These are phyloP conservation scores for Meripilus lineatus DNA, from an alignment of 1,284 basidiomycete species.

Conservation along the genomic window DNA sequence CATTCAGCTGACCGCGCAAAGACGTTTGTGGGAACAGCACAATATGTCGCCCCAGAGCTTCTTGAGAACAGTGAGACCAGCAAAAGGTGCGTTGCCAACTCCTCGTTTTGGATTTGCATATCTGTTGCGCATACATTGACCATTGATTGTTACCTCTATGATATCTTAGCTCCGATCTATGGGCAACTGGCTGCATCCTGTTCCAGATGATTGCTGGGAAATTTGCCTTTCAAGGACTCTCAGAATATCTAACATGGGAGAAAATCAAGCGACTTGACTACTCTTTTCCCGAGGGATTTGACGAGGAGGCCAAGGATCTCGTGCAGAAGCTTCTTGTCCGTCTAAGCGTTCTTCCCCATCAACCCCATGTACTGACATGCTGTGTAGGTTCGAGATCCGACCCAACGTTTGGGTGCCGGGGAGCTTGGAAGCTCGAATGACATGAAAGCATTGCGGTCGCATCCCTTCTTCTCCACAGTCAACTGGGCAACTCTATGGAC, in stretches of 20 bases:
- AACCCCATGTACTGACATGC: background rate
- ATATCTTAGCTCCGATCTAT: constrained; percentile 88
- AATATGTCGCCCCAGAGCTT: constrained; percentile 94
- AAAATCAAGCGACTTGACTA: constrained; percentile 76
- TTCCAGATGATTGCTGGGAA: constrained; percentile 95
- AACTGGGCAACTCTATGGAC: constrained; percentile 79
- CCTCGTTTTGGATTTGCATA: background rate
- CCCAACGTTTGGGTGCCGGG: constrained; percentile 64
- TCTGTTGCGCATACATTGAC: constrained; percentile 2
- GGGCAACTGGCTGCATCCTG: constrained; percentile 95
- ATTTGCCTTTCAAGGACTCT: constrained; percentile 86
- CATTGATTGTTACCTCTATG: constrained; percentile 14
- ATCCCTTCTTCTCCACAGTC: constrained; percentile 72
- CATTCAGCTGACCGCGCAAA: constrained; percentile 48
- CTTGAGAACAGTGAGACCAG: constrained; percentile 73
- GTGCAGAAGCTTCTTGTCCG: constrained; percentile 60
- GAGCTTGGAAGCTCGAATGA: constrained; percentile 40
- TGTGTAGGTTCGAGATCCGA: constrained; percentile 64
- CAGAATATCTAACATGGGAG: constrained; percentile 81
- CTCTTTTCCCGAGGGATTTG: constrained; percentile 68
- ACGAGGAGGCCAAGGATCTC: constrained; percentile 63
- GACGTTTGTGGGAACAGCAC: constrained; percentile 95
- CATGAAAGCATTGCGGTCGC: constrained; percentile 60
- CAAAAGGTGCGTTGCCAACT: constrained; percentile 45
- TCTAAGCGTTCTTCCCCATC: constrained; percentile 3